Conservation (phyloP, 106 monocot species). For the Platanthera zijinensis region DNA sequence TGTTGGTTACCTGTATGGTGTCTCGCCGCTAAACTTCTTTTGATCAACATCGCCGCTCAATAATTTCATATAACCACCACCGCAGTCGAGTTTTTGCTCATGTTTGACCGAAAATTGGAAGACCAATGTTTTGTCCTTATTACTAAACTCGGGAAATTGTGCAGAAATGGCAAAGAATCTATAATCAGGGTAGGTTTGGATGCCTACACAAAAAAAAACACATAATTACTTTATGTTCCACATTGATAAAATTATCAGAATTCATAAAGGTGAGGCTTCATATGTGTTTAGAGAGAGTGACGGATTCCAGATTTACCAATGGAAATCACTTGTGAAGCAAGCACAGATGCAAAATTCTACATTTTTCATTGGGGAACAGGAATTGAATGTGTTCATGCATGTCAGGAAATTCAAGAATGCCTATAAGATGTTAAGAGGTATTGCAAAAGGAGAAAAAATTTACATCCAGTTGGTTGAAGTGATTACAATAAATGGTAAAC, state of each 20-base stretch:
- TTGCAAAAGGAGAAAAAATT: not conserved
- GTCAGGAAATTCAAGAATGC: not conserved
- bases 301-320: too few relatives aligned
- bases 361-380: too few relatives aligned
- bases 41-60: constrained; percentile 26
- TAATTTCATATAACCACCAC: constrained; percentile 31
- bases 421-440: not conserved
- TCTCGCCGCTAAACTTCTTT: constrained; percentile 30
- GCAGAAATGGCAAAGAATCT: constrained; percentile 34
- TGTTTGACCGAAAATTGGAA: constrained; percentile 30
- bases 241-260: not conserved
- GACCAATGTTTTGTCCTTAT: constrained; percentile 30
- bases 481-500: not conserved
- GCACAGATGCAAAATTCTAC: too few relatives aligned
- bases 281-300: too few relatives aligned
- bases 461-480: not conserved
- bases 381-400: too few relatives aligned
- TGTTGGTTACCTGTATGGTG: constrained; percentile 19
- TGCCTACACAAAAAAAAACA: constrained; percentile 11
- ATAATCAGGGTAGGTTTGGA: constrained; percentile 29
- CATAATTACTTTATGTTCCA: not conserved
- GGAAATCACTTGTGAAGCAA: too few relatives aligned
- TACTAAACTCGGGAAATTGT: constrained; percentile 24
- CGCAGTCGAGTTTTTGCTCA: constrained; percentile 33
- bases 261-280: too few relatives aligned